Evolutionary conservation across 805 yeast species (phyloP).

Genomic region (Yamadazyma scolyti): DNA sequence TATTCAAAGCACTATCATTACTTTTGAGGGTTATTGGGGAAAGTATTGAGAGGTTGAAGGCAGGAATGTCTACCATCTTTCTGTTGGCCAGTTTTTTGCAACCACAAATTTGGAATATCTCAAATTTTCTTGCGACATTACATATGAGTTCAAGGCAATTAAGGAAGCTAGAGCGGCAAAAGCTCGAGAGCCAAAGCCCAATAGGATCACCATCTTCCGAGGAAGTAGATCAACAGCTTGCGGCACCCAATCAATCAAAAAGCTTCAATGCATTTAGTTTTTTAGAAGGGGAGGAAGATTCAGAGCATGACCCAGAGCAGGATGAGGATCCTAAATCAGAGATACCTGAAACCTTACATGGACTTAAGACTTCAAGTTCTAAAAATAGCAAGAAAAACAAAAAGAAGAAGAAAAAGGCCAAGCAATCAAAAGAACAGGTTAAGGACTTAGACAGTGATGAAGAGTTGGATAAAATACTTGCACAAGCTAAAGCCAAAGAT

Average conservation of each 20-base stretch:
- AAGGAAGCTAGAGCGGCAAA: slow-evolving; percentile 37
- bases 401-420: slow-evolving; percentile 21
- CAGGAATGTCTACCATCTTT: no score
- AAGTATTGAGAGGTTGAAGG: no score
- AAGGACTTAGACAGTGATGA: slow-evolving; percentile 44
- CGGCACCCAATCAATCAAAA: slow-evolving; percentile 2
- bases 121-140: neutral
- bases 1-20: no score
- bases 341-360: slow-evolving; percentile 2
- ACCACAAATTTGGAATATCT: slow-evolving; percentile 11
- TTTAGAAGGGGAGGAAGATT: slow-evolving; percentile 13
- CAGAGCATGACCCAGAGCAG: slow-evolving; percentile 12
- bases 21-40: no score
- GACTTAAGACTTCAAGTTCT: neutral
- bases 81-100: slow-evolving; percentile 10
- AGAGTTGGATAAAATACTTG: slow-evolving; percentile 55
- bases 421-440: slow-evolving; percentile 8
- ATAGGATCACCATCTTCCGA: neutral
- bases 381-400: slow-evolving; percentile 10
- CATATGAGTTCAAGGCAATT: slow-evolving; percentile 51
- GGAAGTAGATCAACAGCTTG: slow-evolving; percentile 1
- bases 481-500: slow-evolving; percentile 33
- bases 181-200: slow-evolving; percentile 10
- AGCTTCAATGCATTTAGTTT: slow-evolving; percentile 12
- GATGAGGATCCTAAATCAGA: slow-evolving; percentile 8